Percentiles rank a stretch among this genome's conserved stretches.
Conservation (phyloP, 495 filamentous ascomycete species). For the Penicillium canescens region DNA sequence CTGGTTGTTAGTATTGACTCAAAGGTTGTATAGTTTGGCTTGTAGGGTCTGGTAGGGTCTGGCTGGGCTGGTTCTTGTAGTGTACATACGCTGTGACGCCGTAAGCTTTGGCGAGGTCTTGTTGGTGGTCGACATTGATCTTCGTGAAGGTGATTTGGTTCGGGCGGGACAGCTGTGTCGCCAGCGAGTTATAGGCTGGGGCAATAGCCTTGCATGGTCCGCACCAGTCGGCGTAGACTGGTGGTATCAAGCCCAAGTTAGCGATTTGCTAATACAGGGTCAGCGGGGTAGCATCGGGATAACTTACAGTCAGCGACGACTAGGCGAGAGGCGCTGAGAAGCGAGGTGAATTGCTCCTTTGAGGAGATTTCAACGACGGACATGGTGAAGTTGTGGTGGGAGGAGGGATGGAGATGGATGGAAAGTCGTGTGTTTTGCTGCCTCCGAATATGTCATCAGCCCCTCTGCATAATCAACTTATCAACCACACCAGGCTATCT, state of each 20-base stretch:
- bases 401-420: slow-evolving; percentile 1
- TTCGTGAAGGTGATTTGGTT: slow-evolving; percentile 81
- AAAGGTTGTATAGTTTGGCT: not conserved
- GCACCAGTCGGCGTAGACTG: slow-evolving; percentile 90
- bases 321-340: slow-evolving; percentile 67
- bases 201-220: slow-evolving; percentile 81
- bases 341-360: slow-evolving; percentile 63
- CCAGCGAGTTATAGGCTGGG: slow-evolving; percentile 81
- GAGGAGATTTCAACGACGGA: slow-evolving; percentile 71
- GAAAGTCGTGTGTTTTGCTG: slow-evolving; percentile 20
- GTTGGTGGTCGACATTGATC: slow-evolving; percentile 77
- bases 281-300: slow-evolving; percentile 10
- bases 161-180: slow-evolving; percentile 67
- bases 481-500: not conserved
- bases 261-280: slow-evolving; percentile 4
- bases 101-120: slow-evolving; percentile 71
- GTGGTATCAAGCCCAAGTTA: slow-evolving; percentile 2
- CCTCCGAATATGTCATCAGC: slow-evolving; percentile 39
- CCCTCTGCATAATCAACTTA: slow-evolving; percentile 12
- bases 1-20: not conserved
- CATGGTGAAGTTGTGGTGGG: slow-evolving; percentile 19
- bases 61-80: not conserved
- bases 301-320: slow-evolving; percentile 86
- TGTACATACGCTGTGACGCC: slow-evolving; percentile 65
- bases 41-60: not conserved